Conservation (phyloP, 1,284 basidiomycete species). For the Trametes polyzona region DNA sequence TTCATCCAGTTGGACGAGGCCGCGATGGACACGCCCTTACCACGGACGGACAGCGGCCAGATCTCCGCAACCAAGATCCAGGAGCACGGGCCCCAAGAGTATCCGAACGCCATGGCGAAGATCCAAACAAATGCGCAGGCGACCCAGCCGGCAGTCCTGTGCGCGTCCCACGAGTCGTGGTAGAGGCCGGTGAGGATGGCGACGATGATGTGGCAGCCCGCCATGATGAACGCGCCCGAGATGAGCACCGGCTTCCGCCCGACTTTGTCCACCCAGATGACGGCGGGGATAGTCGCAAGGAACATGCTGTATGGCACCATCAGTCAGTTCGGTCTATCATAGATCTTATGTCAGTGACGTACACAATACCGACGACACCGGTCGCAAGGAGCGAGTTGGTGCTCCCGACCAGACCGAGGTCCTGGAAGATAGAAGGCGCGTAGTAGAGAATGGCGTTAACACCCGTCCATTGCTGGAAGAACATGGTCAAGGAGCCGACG, state of each 20-base stretch:
- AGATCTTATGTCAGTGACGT: constrained; percentile 33
- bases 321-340: background rate
- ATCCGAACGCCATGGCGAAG: constrained; percentile 70
- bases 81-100: constrained; percentile 70
- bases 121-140: constrained; percentile 70
- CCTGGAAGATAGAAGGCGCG: constrained; percentile 65
- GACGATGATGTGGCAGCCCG: constrained; percentile 62
- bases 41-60: constrained; percentile 68
- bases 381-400: constrained; percentile 73
- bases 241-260: constrained; percentile 73
- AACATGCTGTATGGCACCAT: constrained; percentile 56
- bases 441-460: constrained; percentile 75
- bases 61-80: constrained; percentile 73
- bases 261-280: constrained; percentile 72
- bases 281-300: constrained; percentile 73
- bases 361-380: constrained; percentile 82
- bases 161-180: constrained; percentile 50
- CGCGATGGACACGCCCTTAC: constrained; percentile 71
- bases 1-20: constrained; percentile 81
- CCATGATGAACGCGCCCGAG: constrained; percentile 75
- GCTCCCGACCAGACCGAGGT: constrained; percentile 61
- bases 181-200: constrained; percentile 62
- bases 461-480: constrained; percentile 76
- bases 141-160: constrained; percentile 60
- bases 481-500: constrained; percentile 70